These are phyloP conservation scores for Trichoderma endophyticum DNA, from an alignment of 2,329 filamentous ascomycete genomes.

Conservation along the genomic window DNA sequence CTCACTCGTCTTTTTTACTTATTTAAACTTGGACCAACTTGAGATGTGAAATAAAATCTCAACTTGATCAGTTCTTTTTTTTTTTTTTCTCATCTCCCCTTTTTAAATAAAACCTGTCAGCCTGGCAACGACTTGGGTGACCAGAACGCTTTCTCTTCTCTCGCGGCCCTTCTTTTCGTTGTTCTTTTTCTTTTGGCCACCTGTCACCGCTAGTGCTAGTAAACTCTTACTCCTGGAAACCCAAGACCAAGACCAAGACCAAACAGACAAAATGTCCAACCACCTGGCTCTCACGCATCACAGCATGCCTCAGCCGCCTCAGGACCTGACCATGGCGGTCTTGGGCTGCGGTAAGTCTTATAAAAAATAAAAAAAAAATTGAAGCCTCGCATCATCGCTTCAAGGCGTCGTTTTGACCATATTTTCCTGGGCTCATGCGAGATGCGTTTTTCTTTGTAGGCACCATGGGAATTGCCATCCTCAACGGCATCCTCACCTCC, in stretches of 20 bases:
- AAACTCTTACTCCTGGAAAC: background rate
- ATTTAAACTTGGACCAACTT: slow-evolving; percentile 12
- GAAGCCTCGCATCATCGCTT: background rate
- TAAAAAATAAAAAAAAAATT: background rate
- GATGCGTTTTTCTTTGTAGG: slow-evolving; percentile 44
- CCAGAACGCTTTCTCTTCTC: background rate
- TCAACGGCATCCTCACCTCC: slow-evolving; percentile 73
- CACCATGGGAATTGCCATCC: slow-evolving; percentile 81
- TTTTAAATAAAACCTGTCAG: background rate
- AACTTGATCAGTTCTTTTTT: background rate
- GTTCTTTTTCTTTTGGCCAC: background rate
- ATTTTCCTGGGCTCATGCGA: background rate
- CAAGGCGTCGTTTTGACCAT: background rate
- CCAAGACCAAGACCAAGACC: background rate
- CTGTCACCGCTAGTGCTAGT: slow-evolving; percentile 10
- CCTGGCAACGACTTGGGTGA: background rate
- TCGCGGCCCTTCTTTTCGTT: background rate
- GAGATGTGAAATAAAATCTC: background rate
- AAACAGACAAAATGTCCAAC: slow-evolving; percentile 21
- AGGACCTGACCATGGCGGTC: slow-evolving; percentile 69
- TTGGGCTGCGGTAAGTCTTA: slow-evolving; percentile 72
- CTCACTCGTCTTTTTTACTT: background rate
- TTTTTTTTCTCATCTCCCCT: background rate
- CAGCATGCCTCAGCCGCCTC: slow-evolving; percentile 36
- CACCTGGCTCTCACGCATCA: slow-evolving; percentile 30